Evolutionary conservation across 2,329 filamentous ascomycete species (phyloP).

Genomic region (Colletotrichum tropicale): DNA sequence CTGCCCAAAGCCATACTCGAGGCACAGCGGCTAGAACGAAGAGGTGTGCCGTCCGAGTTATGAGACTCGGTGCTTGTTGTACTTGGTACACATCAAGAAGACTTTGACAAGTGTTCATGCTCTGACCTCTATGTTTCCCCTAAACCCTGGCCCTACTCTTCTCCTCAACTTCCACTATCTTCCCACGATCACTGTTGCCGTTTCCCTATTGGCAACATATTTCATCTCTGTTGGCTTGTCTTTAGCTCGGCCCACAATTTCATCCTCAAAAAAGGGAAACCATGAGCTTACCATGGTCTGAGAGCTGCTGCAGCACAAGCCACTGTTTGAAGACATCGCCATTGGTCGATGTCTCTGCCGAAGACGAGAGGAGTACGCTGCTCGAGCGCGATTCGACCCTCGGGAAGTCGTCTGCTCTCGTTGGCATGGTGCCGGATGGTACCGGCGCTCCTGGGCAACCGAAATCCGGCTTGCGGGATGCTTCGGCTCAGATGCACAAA

Average conservation of each 20-base stretch:
- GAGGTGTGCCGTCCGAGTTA: neutral
- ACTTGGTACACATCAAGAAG: neutral
- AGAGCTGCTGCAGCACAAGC: neutral
- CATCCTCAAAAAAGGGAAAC: neutral
- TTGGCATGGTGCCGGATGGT: neutral
- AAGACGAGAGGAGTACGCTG: neutral
- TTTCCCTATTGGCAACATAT: constrained; percentile 1
- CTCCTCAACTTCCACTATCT: neutral
- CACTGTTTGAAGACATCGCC: neutral
- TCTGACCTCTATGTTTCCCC: neutral
- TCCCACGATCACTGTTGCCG: neutral
- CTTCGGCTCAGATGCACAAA: neutral
- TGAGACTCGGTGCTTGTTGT: neutral
- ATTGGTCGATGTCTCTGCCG: neutral
- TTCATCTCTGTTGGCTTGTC: neutral
- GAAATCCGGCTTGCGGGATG: neutral
- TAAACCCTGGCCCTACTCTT: neutral
- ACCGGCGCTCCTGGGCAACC: neutral
- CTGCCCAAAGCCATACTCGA: neutral
- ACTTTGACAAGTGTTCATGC: constrained; percentile 11
- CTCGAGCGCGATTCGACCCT: neutral
- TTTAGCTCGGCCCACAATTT: neutral
- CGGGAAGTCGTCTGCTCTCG: neutral
- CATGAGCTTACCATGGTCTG: neutral
- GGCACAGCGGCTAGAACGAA: neutral